A percentile compares a stretch with the other conserved stretches of the same genome.
Evolutionary conservation across 371 early-diverging fungal species (phyloP).

Genomic region (Rhizopus stolonifer): DNA sequence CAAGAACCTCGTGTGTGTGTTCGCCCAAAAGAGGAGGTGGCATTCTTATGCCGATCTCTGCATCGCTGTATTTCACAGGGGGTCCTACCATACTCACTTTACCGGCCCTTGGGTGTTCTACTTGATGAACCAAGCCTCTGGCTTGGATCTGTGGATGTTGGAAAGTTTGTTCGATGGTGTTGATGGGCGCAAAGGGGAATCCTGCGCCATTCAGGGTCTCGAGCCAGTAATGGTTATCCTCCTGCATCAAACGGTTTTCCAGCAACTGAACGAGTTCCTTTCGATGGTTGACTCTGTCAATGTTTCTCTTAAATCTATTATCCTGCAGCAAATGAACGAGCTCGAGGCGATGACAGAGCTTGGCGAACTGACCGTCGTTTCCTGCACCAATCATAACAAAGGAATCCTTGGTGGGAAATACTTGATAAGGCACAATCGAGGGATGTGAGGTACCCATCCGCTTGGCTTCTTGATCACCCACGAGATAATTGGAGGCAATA

Average conservation of each 20-base stretch:
- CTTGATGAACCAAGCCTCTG: slow-evolving; percentile 73
- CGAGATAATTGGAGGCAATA: slow-evolving; percentile 82
- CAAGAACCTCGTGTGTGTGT: slow-evolving; percentile 79
- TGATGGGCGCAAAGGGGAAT: slow-evolving; percentile 85
- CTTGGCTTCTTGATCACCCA: slow-evolving; percentile 76
- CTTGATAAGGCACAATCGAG: slow-evolving; percentile 92
- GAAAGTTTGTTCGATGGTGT: slow-evolving; percentile 83
- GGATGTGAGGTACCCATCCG: slow-evolving; percentile 89
- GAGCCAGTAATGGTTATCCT: slow-evolving; percentile 66
- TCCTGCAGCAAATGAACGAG: slow-evolving; percentile 54
- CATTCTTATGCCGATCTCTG: slow-evolving; percentile 61
- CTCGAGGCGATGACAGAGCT: slow-evolving; percentile 56
- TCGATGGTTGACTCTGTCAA: slow-evolving; percentile 74
- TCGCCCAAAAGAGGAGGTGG: slow-evolving; percentile 90
- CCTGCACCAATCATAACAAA: slow-evolving; percentile 89
- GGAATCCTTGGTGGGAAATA: slow-evolving; percentile 79
- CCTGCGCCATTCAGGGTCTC: slow-evolving; percentile 64
- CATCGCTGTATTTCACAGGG: slow-evolving; percentile 79
- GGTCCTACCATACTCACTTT: slow-evolving; percentile 74
- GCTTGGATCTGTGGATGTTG: slow-evolving; percentile 84
- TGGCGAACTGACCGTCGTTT: slow-evolving; percentile 81
- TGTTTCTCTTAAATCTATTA: slow-evolving; percentile 62
- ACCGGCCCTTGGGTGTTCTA: slow-evolving; percentile 83
- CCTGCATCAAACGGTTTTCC: slow-evolving; percentile 45
- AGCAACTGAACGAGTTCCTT: slow-evolving; percentile 58